Conservation (phyloP, 768 basidiomycete species). For the Galerina sulciceps region DNA sequence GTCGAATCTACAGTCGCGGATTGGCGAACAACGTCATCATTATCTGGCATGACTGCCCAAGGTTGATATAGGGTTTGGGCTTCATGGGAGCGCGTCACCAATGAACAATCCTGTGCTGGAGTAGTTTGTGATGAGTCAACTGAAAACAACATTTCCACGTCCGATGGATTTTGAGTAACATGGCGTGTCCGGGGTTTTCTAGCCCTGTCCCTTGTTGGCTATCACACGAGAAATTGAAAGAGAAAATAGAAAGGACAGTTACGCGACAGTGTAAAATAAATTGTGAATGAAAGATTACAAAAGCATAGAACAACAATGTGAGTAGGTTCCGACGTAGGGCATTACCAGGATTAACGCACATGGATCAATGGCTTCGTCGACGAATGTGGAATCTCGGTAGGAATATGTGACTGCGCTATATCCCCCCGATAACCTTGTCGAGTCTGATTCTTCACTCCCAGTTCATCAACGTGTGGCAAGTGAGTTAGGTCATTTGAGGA, state of each 20-base stretch:
- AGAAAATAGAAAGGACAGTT: conserved; percentile 21
- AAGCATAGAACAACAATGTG: conserved; percentile 37
- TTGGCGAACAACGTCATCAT: background rate
- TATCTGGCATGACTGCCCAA: background rate
- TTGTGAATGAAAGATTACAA: conserved; percentile 29
- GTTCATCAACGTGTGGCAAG: conserved; percentile 47
- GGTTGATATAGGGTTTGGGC: background rate
- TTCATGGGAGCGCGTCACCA: background rate
- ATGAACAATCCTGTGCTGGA: background rate
- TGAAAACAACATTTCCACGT: background rate
- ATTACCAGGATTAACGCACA: conserved; percentile 85
- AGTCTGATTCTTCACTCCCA: conserved; percentile 43
- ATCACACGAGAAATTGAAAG: conserved; percentile 27
- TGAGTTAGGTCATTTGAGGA: conserved; percentile 54
- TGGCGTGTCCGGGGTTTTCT: conserved; percentile 62
- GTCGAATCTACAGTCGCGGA: too few species aligned
- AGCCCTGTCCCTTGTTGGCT: conserved; percentile 80
- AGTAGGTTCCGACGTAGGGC: conserved; percentile 48
- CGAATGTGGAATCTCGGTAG: conserved; percentile 44
- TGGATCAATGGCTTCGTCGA: conserved; percentile 75
- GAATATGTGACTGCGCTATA: conserved; percentile 23
- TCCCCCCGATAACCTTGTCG: conserved; percentile 16
- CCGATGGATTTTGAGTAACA: background rate
- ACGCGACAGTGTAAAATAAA: conserved; percentile 30
- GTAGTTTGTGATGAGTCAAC: background rate